A percentile compares a stretch with the other conserved stretches of the same genome.
phyloP scores from a whole-genome alignment of 257 asterid genomes.

The Prunella vulgaris region DNA sequence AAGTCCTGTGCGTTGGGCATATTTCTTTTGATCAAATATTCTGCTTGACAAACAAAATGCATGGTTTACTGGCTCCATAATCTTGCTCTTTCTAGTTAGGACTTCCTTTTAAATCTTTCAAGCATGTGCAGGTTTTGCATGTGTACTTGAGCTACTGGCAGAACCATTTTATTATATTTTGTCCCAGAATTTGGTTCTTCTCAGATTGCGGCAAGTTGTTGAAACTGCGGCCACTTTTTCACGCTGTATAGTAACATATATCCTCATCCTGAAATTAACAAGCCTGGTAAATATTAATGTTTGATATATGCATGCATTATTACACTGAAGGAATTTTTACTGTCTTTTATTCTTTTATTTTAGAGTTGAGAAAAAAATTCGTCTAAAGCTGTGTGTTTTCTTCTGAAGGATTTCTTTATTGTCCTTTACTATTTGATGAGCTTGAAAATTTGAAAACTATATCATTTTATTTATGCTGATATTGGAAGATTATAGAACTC shows the following conservation, averaged over 20 bases:
- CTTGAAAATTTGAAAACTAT: neutral
- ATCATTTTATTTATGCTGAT: neutral
- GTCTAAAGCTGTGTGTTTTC: neutral
- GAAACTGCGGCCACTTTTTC: constrained; percentile 77
- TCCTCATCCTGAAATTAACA: constrained; percentile 64
- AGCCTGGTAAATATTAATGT: constrained; percentile 42
- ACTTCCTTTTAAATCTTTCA: constrained; percentile 10
- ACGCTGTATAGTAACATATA: constrained; percentile 70
- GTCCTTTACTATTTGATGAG: neutral
- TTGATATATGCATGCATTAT: constrained; percentile 2
- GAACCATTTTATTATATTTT: constrained; percentile 92
- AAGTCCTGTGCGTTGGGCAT: too few relatives aligned
- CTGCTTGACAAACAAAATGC: neutral
- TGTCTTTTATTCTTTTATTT: neutral
- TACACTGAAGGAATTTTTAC: neutral
- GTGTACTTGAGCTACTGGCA: constrained; percentile 87
- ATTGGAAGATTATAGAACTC: neutral
- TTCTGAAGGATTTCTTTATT: neutral
- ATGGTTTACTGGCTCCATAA: neutral
- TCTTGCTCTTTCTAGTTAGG: neutral
- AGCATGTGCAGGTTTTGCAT: constrained; percentile 69
- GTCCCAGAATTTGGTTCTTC: constrained; percentile 82
- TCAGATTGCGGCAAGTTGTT: constrained; percentile 72
- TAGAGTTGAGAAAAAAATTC: neutral
- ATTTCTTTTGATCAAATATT: neutral